Percentiles rank a stretch among this genome's conserved stretches.
Conservation (phyloP, 1,284 basidiomycete species). For the Ceratobasidium papillatum region DNA sequence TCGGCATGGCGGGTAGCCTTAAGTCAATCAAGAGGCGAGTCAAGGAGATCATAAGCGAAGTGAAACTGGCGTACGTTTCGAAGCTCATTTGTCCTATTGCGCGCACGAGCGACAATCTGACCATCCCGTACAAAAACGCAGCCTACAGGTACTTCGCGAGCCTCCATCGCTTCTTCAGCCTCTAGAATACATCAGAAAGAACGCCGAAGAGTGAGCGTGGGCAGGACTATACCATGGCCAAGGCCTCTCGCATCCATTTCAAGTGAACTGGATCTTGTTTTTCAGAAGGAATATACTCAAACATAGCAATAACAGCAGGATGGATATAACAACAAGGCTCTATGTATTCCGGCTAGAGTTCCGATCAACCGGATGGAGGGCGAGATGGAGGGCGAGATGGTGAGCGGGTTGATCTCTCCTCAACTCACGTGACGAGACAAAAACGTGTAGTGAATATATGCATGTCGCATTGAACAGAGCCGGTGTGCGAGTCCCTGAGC, state of each 20-base stretch:
- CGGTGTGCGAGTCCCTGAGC: too few species aligned
- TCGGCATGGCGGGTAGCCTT: constrained; percentile 98
- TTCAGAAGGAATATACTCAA: constrained; percentile 24
- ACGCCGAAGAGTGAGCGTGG: background rate
- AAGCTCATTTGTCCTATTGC: constrained; percentile 95
- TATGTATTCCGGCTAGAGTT: too few species aligned
- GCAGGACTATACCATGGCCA: constrained; percentile 44
- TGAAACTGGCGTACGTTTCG: constrained; percentile 70
- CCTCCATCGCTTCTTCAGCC: constrained; percentile 86
- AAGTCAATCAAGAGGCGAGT: background rate
- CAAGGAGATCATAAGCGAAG: background rate
- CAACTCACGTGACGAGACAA: background rate
- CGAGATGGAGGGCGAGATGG: background rate
- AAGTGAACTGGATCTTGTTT: constrained; percentile 44
- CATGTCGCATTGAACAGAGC: background rate
- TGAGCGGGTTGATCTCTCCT: background rate
- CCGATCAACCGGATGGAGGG: too few species aligned
- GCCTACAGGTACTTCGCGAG: constrained; percentile 94
- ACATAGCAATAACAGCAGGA: background rate
- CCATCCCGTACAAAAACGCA: constrained; percentile 91
- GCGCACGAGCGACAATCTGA: constrained; percentile 79
- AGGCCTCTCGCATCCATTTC: constrained; percentile 47
- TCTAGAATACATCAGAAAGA: constrained; percentile 48
- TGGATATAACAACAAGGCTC: background rate
- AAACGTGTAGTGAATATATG: background rate